Percentiles rank a stretch among this genome's conserved stretches.
These are phyloP conservation scores for Lyophyllum shimeji DNA, from an alignment of 768 basidiomycete genomes.

Conservation along the genomic window DNA sequence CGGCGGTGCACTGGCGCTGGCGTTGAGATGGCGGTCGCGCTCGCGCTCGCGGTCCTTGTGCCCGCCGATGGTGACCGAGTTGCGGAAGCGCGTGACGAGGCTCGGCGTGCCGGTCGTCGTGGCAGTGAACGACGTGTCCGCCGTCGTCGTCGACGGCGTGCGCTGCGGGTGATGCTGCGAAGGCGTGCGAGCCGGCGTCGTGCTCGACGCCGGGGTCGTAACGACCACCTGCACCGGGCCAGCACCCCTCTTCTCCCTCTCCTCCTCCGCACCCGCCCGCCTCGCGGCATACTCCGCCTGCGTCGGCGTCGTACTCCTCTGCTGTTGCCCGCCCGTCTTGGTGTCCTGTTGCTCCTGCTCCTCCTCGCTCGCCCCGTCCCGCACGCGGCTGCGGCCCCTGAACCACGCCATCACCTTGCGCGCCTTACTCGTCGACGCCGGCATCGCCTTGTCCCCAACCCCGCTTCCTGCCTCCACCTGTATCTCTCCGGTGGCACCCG, in stretches of 20 bases:
- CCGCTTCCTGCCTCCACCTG: constrained; percentile 18
- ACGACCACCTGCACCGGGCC: constrained; percentile 40
- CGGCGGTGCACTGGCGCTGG: constrained; percentile 12
- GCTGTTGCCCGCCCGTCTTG: constrained; percentile 7
- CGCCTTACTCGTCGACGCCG: constrained; percentile 83
- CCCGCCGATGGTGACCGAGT: constrained; percentile 47
- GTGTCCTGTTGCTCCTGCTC: constrained; percentile 20
- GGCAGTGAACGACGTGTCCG: constrained; percentile 34
- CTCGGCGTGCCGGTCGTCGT: constrained; percentile 29
- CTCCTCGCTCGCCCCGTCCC: constrained; percentile 29
- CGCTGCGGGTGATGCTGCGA: constrained; percentile 38
- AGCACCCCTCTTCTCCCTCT: constrained; percentile 8
- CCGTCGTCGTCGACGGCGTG: constrained; percentile 44
- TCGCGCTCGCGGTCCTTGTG: constrained; percentile 14
- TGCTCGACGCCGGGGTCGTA: constrained; percentile 33
- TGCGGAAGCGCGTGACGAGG: constrained; percentile 48
- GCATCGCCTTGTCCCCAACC: constrained; percentile 46
- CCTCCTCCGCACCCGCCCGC: neutral
- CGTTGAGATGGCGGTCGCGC: constrained; percentile 25
- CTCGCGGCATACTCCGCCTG: constrained; percentile 24
- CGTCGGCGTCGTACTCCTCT: constrained; percentile 25
- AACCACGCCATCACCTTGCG: constrained; percentile 99
- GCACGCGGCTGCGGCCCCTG: constrained; percentile 64
- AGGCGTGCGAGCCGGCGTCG: constrained; percentile 19
- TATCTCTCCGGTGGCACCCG: constrained; percentile 28